Conservation (phyloP, 306 rosid genomes). For the Quercus suber region DNA sequence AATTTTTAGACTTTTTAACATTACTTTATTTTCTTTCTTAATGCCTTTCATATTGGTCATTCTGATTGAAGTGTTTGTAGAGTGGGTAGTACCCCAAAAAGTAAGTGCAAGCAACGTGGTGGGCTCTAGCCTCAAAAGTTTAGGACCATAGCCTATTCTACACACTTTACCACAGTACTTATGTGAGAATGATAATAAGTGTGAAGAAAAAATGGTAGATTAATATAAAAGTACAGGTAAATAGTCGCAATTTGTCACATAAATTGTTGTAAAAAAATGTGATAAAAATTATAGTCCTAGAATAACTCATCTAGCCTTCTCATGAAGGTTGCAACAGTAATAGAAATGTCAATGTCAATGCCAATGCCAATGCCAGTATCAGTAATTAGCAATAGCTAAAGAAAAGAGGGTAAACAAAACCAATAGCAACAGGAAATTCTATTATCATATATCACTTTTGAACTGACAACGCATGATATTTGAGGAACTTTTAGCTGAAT, state of each 20-base stretch:
- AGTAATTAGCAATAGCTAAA: conserved; percentile 19
- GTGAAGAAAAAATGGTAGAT: too few species aligned
- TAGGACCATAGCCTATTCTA: too few species aligned
- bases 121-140: conserved; percentile 19
- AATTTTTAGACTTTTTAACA: background rate
- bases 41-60: background rate
- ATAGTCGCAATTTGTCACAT: too few species aligned
- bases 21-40: background rate
- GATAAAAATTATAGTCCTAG: too few species aligned
- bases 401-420: background rate
- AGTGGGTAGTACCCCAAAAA: conserved; percentile 43
- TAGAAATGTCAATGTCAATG: conserved; percentile 30
- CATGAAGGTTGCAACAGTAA: conserved; percentile 34
- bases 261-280: too few species aligned
- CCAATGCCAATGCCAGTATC: conserved; percentile 37
- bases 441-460: too few species aligned
- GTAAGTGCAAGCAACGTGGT: conserved; percentile 25
- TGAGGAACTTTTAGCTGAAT: background rate
- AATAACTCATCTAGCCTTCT: conserved; percentile 1
- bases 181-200: too few species aligned
- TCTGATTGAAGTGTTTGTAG: background rate
- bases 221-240: too few species aligned
- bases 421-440: background rate
- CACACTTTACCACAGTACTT: too few species aligned
- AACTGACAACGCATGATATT: background rate